Percentiles rank a stretch among this genome's conserved stretches.
Conservation (phyloP, 2,329 filamentous ascomycete species). For the Fusarium sp. region DNA sequence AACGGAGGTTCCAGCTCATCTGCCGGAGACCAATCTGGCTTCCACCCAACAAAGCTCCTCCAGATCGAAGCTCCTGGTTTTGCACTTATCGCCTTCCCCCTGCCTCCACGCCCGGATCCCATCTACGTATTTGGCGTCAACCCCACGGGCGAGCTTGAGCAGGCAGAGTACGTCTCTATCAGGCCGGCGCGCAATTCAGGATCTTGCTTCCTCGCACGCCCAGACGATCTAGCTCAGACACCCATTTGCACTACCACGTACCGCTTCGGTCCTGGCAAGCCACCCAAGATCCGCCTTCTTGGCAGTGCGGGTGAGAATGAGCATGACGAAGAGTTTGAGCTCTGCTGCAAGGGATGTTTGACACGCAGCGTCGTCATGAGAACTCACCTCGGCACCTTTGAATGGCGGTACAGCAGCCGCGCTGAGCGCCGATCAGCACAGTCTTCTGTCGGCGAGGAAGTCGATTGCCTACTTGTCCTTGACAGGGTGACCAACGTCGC, state of each 20-base stretch:
- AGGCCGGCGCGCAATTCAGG: constrained; percentile 57
- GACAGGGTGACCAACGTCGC: constrained; percentile 54
- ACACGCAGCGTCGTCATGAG: constrained; percentile 58
- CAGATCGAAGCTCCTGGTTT: constrained; percentile 60
- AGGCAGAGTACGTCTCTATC: constrained; percentile 59
- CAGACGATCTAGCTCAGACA: constrained; percentile 46
- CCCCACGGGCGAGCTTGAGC: constrained; percentile 50
- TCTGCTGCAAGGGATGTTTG: constrained; percentile 50
- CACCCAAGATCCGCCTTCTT: constrained; percentile 55
- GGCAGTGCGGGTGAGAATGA: not conserved
- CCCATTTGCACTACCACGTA: constrained; percentile 62
- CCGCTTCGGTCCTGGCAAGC: constrained; percentile 62
- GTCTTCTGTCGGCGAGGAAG: constrained; percentile 37
- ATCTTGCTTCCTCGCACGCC: constrained; percentile 57
- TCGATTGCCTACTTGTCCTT: constrained; percentile 58
- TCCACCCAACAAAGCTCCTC: constrained; percentile 55
- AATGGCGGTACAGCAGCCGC: constrained; percentile 63
- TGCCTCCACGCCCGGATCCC: constrained; percentile 49
- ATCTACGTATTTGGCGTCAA: constrained; percentile 55
- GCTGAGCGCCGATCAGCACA: constrained; percentile 54
- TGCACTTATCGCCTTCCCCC: constrained; percentile 53
- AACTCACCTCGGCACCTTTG: constrained; percentile 59
- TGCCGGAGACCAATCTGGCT: constrained; percentile 39
- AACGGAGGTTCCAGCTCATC: constrained; percentile 9
- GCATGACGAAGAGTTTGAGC: constrained; percentile 40